Percentiles rank a stretch among this genome's conserved stretches.
phyloP scores from a whole-genome alignment of 768 basidiomycete genomes.

The Suillus weaverae region DNA sequence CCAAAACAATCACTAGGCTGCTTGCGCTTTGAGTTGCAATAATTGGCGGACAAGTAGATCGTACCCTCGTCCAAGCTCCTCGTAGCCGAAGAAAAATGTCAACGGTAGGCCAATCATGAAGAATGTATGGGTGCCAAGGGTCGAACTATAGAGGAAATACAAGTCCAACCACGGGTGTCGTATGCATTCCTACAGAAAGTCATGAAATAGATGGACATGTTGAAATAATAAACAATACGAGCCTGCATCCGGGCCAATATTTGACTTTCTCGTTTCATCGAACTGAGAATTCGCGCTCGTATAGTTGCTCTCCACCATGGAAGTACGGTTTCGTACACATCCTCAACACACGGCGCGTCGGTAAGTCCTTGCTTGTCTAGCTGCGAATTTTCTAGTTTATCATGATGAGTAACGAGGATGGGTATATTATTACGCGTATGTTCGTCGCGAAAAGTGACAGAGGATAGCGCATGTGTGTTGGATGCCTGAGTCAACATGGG shows the following conservation, averaged over 20 bases:
- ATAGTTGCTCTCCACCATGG: conserved; percentile 66
- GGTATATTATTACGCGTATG: not conserved
- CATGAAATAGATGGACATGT: conserved; percentile 10
- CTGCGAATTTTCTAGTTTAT: not conserved
- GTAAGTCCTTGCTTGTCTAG: not conserved
- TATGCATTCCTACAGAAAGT: conserved; percentile 43
- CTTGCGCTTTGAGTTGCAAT: conserved; percentile 12
- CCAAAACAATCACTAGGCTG: conserved; percentile 70
- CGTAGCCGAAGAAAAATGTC: conserved; percentile 86
- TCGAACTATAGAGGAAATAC: conserved; percentile 83
- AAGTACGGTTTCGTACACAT: conserved; percentile 65
- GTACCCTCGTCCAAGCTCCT: conserved; percentile 70
- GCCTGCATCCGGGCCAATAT: conserved; percentile 72
- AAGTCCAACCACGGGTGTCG: conserved; percentile 69
- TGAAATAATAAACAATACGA: conserved; percentile 12
- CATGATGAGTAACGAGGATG: not conserved
- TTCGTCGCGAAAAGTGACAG: not conserved
- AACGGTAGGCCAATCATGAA: conserved; percentile 89
- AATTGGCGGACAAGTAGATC: conserved; percentile 8
- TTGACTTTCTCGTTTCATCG: conserved; percentile 58
- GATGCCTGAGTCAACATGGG: not conserved
- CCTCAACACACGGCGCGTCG: conserved; percentile 18
- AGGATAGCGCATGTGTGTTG: not conserved
- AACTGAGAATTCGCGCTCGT: conserved; percentile 51
- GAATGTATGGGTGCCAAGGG: conserved; percentile 85